Evolutionary conservation across 2,329 filamentous ascomycete species (phyloP), one percentile per base, ranked within the genome.

Genomic region (Amauroascus niger): DNA sequence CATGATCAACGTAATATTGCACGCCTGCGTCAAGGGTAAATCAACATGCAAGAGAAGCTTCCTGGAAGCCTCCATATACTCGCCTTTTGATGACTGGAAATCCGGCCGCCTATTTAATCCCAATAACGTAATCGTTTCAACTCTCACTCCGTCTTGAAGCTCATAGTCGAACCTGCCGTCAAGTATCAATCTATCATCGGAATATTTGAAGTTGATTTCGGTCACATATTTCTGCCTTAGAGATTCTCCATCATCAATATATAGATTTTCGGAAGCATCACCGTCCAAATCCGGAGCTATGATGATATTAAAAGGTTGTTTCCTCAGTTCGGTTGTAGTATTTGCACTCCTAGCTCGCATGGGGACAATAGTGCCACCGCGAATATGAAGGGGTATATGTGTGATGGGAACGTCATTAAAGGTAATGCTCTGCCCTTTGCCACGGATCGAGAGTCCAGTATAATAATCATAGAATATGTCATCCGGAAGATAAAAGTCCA

Each of bases 221-320:
- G 74, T 80, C 20, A 73, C 77, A 1, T 61, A 65, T 2, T 69
- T 57, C 67, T 86, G 86, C 55, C 79, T 71, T 48, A 90, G 61
- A 24, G 78, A 82, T 55, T 82, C 81, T 7, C 88, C 88, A 57
- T 94, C 87, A 60, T 93, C 88, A 4, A 93, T 70, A 65, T 90
- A 93, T 54, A 93, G 72, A 49, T 75, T 73, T 0, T 88, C 88
- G 1, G 64, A 67, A 0, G 88, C 88, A 6, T 71, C 79, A 2
- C 83, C 85, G 49, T 84, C 71, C 0, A 65, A 63, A 5, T 77
- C 80, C 0, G 86, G 76, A 0, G 87, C 83, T 43, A 94, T 76
- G 33, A 91, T 63, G 49, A 94, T 71, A 64, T 83, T 77, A 70
- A 91, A 91, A 59, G 82, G 74, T 60, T 85, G 74, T 59, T 79